Evolutionary conservation across 2,329 filamentous ascomycete species (phyloP).

Genomic region (Fusarium longipes): DNA sequence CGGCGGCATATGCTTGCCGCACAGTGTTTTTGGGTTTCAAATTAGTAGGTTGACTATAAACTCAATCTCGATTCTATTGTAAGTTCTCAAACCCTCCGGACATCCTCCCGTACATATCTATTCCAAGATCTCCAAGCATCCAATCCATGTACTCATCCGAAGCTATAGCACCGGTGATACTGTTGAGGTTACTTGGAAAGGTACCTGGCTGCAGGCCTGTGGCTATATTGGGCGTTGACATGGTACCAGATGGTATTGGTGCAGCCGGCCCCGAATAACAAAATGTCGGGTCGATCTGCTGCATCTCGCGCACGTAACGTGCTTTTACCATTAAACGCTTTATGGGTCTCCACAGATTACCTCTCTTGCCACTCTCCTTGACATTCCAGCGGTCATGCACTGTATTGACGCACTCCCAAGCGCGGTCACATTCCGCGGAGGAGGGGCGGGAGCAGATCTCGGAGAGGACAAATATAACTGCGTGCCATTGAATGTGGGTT

Average conservation of each 20-base stretch:
- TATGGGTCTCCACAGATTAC: too few relatives aligned
- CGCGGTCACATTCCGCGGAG: too few relatives aligned
- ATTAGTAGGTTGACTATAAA: too few relatives aligned
- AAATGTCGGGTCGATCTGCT: too few relatives aligned
- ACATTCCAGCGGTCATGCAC: too few relatives aligned
- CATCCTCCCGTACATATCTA: not conserved
- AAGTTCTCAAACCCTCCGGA: not conserved
- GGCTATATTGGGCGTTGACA: rapidly evolving
- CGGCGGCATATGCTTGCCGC: not conserved
- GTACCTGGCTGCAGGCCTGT: not conserved
- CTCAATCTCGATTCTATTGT: not conserved
- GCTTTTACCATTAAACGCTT: too few relatives aligned
- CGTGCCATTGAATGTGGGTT: conserved; percentile 1
- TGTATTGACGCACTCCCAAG: too few relatives aligned
- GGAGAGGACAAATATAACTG: not conserved
- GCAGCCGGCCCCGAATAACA: too few relatives aligned
- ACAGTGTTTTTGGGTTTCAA: too few relatives aligned
- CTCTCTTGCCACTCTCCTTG: too few relatives aligned
- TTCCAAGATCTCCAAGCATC: not conserved
- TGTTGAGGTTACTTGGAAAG: rapidly evolving
- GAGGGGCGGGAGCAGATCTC: too few relatives aligned
- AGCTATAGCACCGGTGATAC: rapidly evolving
- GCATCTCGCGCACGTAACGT: too few relatives aligned
- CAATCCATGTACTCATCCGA: not conserved
- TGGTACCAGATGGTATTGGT: not conserved